Conservation (phyloP, 495 filamentous ascomycete genomes). For the Venustampulla echinocandica region DNA sequence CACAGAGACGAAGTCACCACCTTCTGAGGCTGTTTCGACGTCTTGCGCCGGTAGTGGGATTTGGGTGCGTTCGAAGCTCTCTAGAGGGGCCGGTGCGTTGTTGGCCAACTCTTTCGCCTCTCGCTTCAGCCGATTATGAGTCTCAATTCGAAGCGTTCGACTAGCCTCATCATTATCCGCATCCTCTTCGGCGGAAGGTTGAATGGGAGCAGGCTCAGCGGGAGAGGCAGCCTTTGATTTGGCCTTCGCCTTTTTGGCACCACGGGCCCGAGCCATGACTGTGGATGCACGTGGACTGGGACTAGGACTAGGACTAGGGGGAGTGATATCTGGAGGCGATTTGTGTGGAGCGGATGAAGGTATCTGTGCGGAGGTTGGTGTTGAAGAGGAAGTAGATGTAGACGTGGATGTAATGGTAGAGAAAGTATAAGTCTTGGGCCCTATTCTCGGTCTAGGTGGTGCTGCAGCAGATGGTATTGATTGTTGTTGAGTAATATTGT, state of each 20-base stretch:
- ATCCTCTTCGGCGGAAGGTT: not conserved
- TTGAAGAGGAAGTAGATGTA: not conserved
- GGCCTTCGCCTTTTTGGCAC: too few species aligned
- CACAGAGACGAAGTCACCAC: conserved; percentile 10
- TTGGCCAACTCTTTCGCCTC: conserved; percentile 13
- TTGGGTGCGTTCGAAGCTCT: conserved; percentile 19
- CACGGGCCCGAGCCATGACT: too few species aligned
- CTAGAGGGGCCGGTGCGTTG: not conserved
- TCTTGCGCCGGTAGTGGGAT: conserved; percentile 6
- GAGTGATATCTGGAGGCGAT: not conserved
- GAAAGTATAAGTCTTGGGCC: conserved; percentile 19
- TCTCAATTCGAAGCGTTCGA: not conserved
- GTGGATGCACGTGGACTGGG: too few species aligned
- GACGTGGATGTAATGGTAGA: conserved; percentile 7
- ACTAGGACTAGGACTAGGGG: too few species aligned
- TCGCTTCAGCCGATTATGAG: conserved; percentile 6
- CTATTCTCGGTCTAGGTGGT: not conserved
- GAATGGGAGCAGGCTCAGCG: too few species aligned
- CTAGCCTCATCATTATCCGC: not conserved
- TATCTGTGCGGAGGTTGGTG: not conserved
- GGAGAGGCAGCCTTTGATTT: too few species aligned
- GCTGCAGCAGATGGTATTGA: not conserved
- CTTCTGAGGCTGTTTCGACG: conserved; percentile 15
- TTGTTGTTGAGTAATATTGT: conserved; percentile 4
- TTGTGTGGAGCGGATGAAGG: not conserved